phyloP scores from a whole-genome alignment of 2,329 filamentous ascomycete genomes.

The Seiridium cupressi region DNA sequence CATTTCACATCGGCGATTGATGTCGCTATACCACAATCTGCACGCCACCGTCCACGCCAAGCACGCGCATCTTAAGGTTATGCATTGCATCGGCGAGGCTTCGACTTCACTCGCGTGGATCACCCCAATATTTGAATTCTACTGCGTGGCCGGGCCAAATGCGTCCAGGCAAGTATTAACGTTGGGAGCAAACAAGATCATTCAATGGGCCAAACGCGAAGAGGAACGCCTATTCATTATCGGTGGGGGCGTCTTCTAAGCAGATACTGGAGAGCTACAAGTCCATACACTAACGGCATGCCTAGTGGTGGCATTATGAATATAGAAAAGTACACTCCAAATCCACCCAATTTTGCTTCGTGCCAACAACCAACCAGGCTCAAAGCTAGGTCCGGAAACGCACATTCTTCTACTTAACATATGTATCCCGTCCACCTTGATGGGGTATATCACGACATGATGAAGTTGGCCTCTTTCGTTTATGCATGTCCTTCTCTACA shows the following conservation, averaged over 20 bases:
- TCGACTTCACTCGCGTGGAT: conserved; percentile 85
- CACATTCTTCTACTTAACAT: no score
- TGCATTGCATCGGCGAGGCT: conserved; percentile 75
- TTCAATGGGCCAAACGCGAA: conserved; percentile 88
- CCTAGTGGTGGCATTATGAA: not conserved
- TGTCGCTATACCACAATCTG: conserved; percentile 81
- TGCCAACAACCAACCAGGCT: no score
- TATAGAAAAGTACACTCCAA: not conserved
- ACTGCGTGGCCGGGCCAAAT: conserved; percentile 85
- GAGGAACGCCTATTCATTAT: conserved; percentile 96
- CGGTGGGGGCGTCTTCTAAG: conserved; percentile 82
- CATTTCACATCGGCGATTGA: conserved; percentile 66
- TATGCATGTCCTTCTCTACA: no score
- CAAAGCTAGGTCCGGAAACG: no score
- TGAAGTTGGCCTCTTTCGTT: no score
- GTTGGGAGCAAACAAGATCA: conserved; percentile 82
- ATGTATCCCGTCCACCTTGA: no score
- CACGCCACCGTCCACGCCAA: conserved; percentile 84
- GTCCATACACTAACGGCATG: not conserved
- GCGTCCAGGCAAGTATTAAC: conserved; percentile 65
- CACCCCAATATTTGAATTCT: conserved; percentile 89
- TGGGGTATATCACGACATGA: no score
- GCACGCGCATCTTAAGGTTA: conserved; percentile 79
- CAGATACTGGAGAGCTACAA: not conserved
- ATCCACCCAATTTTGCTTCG: no score